Evolutionary conservation across 768 basidiomycete species (phyloP), one percentile per base, ranked within the genome.

Genomic region (Collybiopsis luxurians): DNA sequence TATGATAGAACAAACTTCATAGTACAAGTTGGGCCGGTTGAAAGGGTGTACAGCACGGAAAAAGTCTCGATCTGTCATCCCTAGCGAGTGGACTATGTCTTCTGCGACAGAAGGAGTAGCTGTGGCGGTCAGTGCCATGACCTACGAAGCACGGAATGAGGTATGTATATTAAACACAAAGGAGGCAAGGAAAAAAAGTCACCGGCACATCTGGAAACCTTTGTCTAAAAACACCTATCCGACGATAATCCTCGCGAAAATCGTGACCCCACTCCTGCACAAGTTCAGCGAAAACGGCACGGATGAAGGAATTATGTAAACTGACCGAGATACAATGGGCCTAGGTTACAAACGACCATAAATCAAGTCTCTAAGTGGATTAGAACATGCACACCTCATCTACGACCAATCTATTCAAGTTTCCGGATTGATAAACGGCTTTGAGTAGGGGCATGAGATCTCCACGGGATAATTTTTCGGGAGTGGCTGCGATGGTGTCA

Each of bases 81-180:
- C 78, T 9, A 94, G 76, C 61, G 75, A 90, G 26, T 73, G 69
- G 39, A 91, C 75, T 56, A 94, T 91, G 62, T 93, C 91, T 10
- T 72, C 69, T 59, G 88, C 86, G 13, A 94, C 90, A 26, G 31
- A 34, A 34, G 83, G 69, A 5, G 92, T 94, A 2, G 92, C 91
- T 13, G 89, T 91, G 1, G 92, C 91, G 1, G 91, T 94, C 38
- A 94, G 70, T 3, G 92, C 92, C 89, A 92, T 94, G 5, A 34
- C 31, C 31, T 34, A 13, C 13, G 6, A 34, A n/a, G n/a, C n/a
- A n/a, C n/a, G n/a, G n/a, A n/a, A n/a, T n/a, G n/a, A n/a, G n/a
- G n/a, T n/a, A n/a, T n/a, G n/a, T n/a, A n/a, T n/a, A n/a, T n/a
- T n/a, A n/a, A n/a, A n/a, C n/a, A n/a, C n/a, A n/a, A 34, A 34